These are phyloP conservation scores for Croton laevigatus DNA, from an alignment of 441 rosid species.

Conservation along the genomic window DNA sequence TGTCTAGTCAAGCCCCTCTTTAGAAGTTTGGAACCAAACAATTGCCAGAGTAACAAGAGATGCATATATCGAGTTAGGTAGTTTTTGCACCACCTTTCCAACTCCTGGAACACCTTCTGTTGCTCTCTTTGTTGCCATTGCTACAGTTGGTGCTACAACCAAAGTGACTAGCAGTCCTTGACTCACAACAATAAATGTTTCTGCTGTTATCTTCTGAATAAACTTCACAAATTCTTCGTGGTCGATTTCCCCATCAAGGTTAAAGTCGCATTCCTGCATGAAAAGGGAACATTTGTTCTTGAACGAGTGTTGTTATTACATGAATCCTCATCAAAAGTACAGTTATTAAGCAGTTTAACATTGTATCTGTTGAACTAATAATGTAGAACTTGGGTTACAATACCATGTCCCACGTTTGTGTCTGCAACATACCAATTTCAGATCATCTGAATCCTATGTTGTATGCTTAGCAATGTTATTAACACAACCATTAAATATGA, in stretches of 20 bases:
- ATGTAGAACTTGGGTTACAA: too few species aligned
- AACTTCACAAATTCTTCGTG: constrained; percentile 76
- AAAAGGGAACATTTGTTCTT: not conserved
- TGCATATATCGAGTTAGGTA: constrained; percentile 78
- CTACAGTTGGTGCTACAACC: constrained; percentile 84
- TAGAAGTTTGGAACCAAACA: constrained; percentile 51
- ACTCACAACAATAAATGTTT: constrained; percentile 59
- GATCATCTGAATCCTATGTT: too few species aligned
- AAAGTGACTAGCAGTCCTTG: constrained; percentile 75
- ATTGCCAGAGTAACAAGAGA: constrained; percentile 77
- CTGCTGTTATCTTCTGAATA: constrained; percentile 51
- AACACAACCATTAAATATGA: too few species aligned
- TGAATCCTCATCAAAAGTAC: too few species aligned
- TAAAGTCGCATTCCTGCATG: constrained; percentile 61
- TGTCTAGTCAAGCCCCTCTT: constrained; percentile 29
- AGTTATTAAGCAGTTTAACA: too few species aligned
- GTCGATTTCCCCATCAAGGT: constrained; percentile 73
- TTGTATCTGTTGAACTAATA: too few species aligned
- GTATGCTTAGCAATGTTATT: too few species aligned
- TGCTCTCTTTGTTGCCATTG: constrained; percentile 75
- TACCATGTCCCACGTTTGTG: too few species aligned
- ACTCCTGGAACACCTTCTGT: constrained; percentile 86
- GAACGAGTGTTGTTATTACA: too few species aligned
- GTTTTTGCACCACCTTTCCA: constrained; percentile 73
- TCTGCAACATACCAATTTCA: too few species aligned